Conservation (phyloP, 495 filamentous ascomycete genomes). For the Aspergillus olivimuriae region DNA sequence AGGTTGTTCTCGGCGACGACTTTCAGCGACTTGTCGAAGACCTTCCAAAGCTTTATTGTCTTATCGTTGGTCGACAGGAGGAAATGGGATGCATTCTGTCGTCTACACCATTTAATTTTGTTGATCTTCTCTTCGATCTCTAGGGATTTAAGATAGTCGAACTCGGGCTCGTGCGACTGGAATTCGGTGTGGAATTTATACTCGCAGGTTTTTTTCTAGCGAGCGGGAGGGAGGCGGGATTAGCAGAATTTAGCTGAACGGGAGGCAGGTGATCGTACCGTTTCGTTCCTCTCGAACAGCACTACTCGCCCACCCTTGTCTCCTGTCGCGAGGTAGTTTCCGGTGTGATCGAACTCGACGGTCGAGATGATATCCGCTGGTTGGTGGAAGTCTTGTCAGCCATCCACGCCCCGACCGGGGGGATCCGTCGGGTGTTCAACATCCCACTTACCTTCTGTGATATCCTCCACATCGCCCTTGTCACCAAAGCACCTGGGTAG, state of each 20-base stretch:
- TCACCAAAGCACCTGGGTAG: slow-evolving; percentile 90
- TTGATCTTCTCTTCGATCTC: slow-evolving; percentile 99
- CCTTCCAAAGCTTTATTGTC: slow-evolving; percentile 99
- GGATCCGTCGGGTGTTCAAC: no score
- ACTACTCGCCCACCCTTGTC: slow-evolving; percentile 97
- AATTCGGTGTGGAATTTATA: slow-evolving; percentile 99
- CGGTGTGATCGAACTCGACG: slow-evolving; percentile 97
- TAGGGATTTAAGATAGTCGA: slow-evolving; percentile 97
- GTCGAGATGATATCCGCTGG: slow-evolving; percentile 99
- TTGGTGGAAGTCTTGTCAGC: slow-evolving; percentile 10
- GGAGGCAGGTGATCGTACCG: slow-evolving; percentile 46
- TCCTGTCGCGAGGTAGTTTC: slow-evolving; percentile 95
- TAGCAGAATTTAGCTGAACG: slow-evolving; percentile 10
- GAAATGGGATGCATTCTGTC: slow-evolving; percentile 97
- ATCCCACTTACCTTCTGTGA: slow-evolving; percentile 80
- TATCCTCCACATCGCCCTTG: slow-evolving; percentile 99
- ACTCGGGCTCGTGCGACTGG: slow-evolving; percentile 98
- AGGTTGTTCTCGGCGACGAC: slow-evolving; percentile 99
- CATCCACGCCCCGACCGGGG: background rate
- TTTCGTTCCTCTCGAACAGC: slow-evolving; percentile 95
- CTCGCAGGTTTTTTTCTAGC: slow-evolving; percentile 99
- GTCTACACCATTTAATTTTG: slow-evolving; percentile 99
- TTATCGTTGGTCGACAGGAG: slow-evolving; percentile 98
- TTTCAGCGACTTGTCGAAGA: slow-evolving; percentile 98
- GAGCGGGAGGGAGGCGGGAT: slow-evolving; percentile 8